These are phyloP conservation scores for Chlamydomonas applanata DNA, from an alignment of 139 green algal genomes.

Conservation along the genomic window DNA sequence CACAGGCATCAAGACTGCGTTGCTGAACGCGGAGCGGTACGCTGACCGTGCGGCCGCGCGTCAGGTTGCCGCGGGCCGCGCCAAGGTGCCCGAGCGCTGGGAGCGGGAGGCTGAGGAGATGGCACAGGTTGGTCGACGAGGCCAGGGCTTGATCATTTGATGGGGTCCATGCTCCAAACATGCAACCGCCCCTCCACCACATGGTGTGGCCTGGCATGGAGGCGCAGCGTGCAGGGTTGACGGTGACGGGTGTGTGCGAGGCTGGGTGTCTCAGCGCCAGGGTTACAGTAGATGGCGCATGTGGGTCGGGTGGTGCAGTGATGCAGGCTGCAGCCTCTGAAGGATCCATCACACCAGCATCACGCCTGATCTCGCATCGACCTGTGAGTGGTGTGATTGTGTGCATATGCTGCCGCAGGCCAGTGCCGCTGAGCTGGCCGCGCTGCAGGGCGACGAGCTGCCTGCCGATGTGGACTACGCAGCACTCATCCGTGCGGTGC, in stretches of 20 bases:
- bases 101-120: background rate
- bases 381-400: no score
- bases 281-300: background rate
- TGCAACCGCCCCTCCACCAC: background rate
- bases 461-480: conserved; percentile 50
- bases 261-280: background rate
- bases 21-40: conserved; percentile 56
- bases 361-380: no score
- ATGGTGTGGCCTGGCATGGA: no score
- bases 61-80: conserved; percentile 30
- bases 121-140: background rate
- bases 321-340: no score
- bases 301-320: no score
- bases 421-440: conserved; percentile 11
- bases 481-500: conserved; percentile 31
- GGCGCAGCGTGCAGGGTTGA: no score
- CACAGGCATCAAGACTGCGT: conserved; percentile 40
- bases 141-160: background rate
- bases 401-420: conserved; percentile 5
- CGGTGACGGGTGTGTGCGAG: background rate
- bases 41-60: conserved; percentile 32
- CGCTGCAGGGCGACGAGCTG: background rate
- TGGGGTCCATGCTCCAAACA: background rate
- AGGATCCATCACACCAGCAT: no score
- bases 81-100: conserved; percentile 16